phyloP scores from a whole-genome alignment of 805 yeast genomes.

The Wickerhamomyces strasburgensis region DNA sequence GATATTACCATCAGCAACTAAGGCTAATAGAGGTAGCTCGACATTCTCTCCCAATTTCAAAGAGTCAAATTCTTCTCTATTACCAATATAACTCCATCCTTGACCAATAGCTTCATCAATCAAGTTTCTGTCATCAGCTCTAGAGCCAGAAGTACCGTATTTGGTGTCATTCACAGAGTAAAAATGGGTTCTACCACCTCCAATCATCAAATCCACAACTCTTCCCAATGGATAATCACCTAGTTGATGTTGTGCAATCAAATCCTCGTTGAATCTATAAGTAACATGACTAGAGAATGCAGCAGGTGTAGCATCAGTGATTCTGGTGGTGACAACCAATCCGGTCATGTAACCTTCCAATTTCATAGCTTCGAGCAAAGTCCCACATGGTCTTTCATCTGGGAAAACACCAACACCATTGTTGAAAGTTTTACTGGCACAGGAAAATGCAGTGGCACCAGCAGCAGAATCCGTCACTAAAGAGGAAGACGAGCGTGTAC shows the following conservation, averaged over 20 bases:
- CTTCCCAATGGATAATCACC: constrained; percentile 79
- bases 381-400: constrained; percentile 71
- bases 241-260: constrained; percentile 82
- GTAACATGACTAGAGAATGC: constrained; percentile 79
- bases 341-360: constrained; percentile 79
- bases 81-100: constrained; percentile 65
- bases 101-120: constrained; percentile 52
- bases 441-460: constrained; percentile 91
- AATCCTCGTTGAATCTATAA: constrained; percentile 70
- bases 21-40: constrained; percentile 69
- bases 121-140: constrained; percentile 66
- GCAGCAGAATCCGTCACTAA: constrained; percentile 94
- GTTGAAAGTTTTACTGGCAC: constrained; percentile 78
- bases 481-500: constrained; percentile 76
- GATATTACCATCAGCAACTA: constrained; percentile 71
- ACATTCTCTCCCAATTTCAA: constrained; percentile 56
- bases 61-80: constrained; percentile 53
- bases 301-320: constrained; percentile 96
- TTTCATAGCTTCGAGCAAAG: constrained; percentile 83
- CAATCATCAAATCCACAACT: constrained; percentile 77
- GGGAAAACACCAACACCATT: constrained; percentile 89
- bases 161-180: constrained; percentile 40
- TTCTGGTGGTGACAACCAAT: constrained; percentile 83
- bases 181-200: constrained; percentile 89
- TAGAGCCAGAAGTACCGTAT: constrained; percentile 45